Conservation (phyloP, 2,329 filamentous ascomycete species). For the Amauroascus verrucosus region DNA sequence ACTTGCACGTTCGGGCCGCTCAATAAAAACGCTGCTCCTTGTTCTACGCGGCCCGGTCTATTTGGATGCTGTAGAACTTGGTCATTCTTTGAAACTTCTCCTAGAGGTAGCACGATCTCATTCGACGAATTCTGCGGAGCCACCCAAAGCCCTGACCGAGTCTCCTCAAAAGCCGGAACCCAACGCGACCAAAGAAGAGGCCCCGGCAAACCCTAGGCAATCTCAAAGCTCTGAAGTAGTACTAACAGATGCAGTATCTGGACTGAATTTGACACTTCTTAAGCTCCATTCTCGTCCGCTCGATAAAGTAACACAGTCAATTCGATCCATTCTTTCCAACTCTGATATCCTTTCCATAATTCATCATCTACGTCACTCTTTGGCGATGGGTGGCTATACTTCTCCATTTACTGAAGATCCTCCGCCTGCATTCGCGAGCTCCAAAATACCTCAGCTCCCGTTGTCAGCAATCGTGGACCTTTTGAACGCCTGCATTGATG, state of each 20-base stretch:
- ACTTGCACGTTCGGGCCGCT: slow-evolving; percentile 32
- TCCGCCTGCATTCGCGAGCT: slow-evolving; percentile 28
- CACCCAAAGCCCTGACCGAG: slow-evolving; percentile 26
- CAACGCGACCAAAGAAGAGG: slow-evolving; percentile 9
- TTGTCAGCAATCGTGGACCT: slow-evolving; percentile 33
- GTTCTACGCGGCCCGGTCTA: slow-evolving; percentile 29
- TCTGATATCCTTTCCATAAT: slow-evolving; percentile 33
- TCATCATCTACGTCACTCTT: slow-evolving; percentile 36
- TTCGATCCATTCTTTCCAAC: slow-evolving; percentile 32
- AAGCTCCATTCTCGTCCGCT: slow-evolving; percentile 30
- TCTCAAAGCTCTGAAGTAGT: slow-evolving; percentile 13
- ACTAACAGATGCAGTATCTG: slow-evolving; percentile 30
- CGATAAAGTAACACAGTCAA: slow-evolving; percentile 24
- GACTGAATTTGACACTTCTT: slow-evolving; percentile 30
- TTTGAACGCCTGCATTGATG: slow-evolving; percentile 38
- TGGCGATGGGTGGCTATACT: slow-evolving; percentile 35
- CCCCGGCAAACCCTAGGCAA: slow-evolving; percentile 15
- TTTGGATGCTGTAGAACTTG: slow-evolving; percentile 32
- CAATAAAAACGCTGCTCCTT: slow-evolving; percentile 29
- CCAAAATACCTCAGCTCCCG: slow-evolving; percentile 30
- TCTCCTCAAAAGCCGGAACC: slow-evolving; percentile 17
- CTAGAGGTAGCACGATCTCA: slow-evolving; percentile 31
- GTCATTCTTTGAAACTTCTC: slow-evolving; percentile 31
- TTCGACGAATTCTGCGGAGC: slow-evolving; percentile 26
- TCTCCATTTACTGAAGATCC: slow-evolving; percentile 35